phyloP scores from a whole-genome alignment of 176 grass and related monocot genomes.

The Eragrostis nindensis region DNA sequence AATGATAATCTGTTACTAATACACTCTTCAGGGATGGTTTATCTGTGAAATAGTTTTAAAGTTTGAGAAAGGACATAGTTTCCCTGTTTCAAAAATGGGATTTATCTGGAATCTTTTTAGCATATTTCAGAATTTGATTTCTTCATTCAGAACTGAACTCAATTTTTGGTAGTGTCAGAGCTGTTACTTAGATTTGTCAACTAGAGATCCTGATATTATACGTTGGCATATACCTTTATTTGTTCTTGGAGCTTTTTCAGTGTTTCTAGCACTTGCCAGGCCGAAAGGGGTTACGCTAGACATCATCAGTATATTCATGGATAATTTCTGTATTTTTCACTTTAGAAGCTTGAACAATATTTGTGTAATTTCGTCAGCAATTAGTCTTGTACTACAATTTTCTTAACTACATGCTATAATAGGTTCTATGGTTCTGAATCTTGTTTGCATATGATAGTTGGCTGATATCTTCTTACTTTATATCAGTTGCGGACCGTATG shows the following conservation, averaged over 20 bases:
- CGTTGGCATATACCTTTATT: background rate
- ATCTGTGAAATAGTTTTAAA: background rate
- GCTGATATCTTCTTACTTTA: conserved; percentile 47
- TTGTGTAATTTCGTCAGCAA: background rate
- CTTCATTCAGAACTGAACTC: conserved; percentile 17
- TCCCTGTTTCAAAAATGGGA: background rate
- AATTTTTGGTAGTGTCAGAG: background rate
- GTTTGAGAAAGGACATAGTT: background rate
- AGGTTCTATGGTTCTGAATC: background rate
- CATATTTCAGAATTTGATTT: conserved; percentile 20
- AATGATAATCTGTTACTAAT: conserved; percentile 27
- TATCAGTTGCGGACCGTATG: conserved; percentile 96
- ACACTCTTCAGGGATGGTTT: background rate
- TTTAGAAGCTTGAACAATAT: background rate
- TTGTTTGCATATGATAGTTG: conserved; percentile 9
- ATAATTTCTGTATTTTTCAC: background rate
- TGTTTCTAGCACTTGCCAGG: background rate
- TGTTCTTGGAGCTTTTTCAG: background rate
- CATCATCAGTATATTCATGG: background rate
- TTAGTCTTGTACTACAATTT: background rate
- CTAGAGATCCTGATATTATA: background rate
- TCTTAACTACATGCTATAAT: background rate
- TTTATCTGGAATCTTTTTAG: background rate
- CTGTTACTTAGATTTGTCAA: background rate
- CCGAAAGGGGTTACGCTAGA: background rate